These are phyloP conservation scores for Gracilariopsis chorda DNA, from an alignment of 23 red algal species.

Conservation along the genomic window DNA sequence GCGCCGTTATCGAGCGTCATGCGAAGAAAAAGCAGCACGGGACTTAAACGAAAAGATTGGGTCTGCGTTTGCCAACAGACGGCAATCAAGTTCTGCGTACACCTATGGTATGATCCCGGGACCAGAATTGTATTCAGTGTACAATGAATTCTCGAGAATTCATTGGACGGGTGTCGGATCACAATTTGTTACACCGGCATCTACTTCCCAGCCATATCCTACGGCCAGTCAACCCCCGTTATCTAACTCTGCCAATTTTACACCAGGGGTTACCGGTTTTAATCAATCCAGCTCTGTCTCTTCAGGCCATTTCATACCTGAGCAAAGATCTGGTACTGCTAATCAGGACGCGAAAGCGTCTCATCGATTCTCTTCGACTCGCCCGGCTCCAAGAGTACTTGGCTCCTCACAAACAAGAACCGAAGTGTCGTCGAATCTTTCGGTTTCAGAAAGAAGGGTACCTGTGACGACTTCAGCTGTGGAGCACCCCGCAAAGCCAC, in stretches of 20 bases:
- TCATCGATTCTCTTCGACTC: neutral
- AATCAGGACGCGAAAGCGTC: neutral
- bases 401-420: neutral
- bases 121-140: constrained; percentile 47
- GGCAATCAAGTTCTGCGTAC: constrained; percentile 31
- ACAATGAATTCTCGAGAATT: constrained; percentile 60
- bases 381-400: neutral
- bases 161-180: neutral
- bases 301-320: neutral
- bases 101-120: constrained; percentile 14
- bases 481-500: neutral
- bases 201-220: neutral
- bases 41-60: constrained; percentile 78
- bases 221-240: neutral
- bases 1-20: constrained; percentile 93
- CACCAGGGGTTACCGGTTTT: neutral
- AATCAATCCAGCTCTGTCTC: neutral
- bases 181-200: too few relatives aligned
- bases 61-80: constrained; percentile 34
- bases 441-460: neutral
- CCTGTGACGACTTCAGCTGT: neutral
- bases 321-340: constrained; percentile 3
- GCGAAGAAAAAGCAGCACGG: constrained; percentile 69
- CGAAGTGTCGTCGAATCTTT: neutral
- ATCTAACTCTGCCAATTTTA: neutral